Evolutionary conservation across 1,284 basidiomycete genomes (phyloP).

Genomic region (Cutaneotrichosporon cavernicola): DNA sequence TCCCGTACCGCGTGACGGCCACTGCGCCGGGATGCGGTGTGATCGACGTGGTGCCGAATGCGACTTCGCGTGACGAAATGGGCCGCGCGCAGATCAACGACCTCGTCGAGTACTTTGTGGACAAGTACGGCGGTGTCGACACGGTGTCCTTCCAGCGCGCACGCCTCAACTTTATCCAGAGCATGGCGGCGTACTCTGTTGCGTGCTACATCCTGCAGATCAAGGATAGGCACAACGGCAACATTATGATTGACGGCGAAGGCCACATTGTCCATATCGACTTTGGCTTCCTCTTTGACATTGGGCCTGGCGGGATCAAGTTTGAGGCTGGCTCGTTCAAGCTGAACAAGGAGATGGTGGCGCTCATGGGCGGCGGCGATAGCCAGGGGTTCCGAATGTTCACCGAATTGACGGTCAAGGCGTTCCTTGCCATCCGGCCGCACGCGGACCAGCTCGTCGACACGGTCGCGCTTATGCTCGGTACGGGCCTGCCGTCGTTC

Average conservation of each 20-base stretch:
- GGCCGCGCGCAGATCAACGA: conserved; percentile 98
- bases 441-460: conserved; percentile 85
- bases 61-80: conserved; percentile 99
- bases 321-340: conserved; percentile 98
- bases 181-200: conserved; percentile 99
- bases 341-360: conserved; percentile 95
- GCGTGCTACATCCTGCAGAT: conserved; percentile 97
- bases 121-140: conserved; percentile 88
- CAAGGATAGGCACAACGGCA: conserved; percentile 97
- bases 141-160: conserved; percentile 88
- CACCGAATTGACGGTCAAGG: conserved; percentile 90
- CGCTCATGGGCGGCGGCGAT: conserved; percentile 91
- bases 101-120: conserved; percentile 88
- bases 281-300: conserved; percentile 98
- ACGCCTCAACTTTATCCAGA: conserved; percentile 93
- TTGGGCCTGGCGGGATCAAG: conserved; percentile 76
- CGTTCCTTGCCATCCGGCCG: conserved; percentile 90
- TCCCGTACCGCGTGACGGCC: conserved; percentile 95
- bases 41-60: conserved; percentile 97
- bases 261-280: conserved; percentile 94
- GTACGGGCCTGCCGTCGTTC: conserved; percentile 91
- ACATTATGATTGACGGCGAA: conserved; percentile 98
- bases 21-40: conserved; percentile 97
- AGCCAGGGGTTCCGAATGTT: conserved; percentile 93
- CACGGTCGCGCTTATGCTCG: conserved; percentile 89